Percentiles rank a stretch among this genome's conserved stretches.
phyloP scores from a whole-genome alignment of 1,139 yeast species.

The Pichia norvegensis region DNA sequence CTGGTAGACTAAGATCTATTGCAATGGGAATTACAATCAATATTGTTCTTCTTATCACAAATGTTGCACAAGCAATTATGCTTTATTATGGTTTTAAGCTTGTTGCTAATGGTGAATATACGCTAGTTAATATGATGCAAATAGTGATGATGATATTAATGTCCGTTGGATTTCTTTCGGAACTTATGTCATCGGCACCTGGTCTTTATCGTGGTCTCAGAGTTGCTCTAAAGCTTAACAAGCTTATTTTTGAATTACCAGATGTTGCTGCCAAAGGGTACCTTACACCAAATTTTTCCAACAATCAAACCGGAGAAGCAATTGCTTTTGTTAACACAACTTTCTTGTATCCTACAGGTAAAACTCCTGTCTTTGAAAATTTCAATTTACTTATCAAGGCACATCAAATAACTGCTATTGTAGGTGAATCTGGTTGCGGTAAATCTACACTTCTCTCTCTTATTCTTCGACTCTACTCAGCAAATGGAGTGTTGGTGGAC shows the following conservation, averaged over 20 bases:
- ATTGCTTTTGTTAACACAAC: slow-evolving; percentile 37
- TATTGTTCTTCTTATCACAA: slow-evolving; percentile 48
- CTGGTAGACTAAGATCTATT: slow-evolving; percentile 44
- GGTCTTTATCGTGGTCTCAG: slow-evolving; percentile 71
- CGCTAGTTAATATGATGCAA: slow-evolving; percentile 50
- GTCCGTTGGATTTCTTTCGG: slow-evolving; percentile 58
- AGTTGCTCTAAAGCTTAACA: slow-evolving; percentile 48
- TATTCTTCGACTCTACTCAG: slow-evolving; percentile 42
- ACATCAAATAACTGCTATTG: slow-evolving; percentile 51
- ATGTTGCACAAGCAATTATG: slow-evolving; percentile 60
- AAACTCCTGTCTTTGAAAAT: slow-evolving; percentile 30
- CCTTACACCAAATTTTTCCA: slow-evolving; percentile 18
- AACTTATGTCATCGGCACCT: slow-evolving; percentile 58
- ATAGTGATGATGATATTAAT: slow-evolving; percentile 69
- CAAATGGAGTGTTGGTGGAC: slow-evolving; percentile 24
- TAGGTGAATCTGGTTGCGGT: slow-evolving; percentile 77
- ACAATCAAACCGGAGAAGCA: slow-evolving; percentile 17
- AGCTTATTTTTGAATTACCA: slow-evolving; percentile 24
- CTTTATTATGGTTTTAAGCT: slow-evolving; percentile 71
- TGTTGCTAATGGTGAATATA: slow-evolving; percentile 49
- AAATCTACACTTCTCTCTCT: slow-evolving; percentile 61
- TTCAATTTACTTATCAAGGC: slow-evolving; percentile 36
- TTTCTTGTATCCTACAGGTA: slow-evolving; percentile 41
- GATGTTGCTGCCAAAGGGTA: slow-evolving; percentile 21
- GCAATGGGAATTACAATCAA: slow-evolving; percentile 50